Base-by-base conservation (phyloP, 1,139 yeast species). In the Geotrichum histeridarum region DNA sequence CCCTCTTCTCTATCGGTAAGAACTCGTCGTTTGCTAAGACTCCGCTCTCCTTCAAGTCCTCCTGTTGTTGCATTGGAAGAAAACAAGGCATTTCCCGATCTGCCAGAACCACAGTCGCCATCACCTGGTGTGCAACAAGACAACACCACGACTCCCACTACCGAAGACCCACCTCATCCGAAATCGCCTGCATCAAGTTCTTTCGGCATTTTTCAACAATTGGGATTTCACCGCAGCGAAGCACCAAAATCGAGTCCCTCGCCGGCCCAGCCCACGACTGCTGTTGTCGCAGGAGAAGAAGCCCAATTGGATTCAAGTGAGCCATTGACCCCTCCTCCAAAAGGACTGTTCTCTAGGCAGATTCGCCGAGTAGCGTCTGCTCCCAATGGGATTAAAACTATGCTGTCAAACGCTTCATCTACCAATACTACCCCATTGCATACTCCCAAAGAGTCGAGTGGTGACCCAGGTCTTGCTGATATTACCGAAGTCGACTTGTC, bases 281-380 rank as follows among this genome's bases (percentile, higher is more conserved):
- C 38, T 14, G 42, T 18, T 32, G 50, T n/a, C 3, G 18, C 14
- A 9, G 43, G 37, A 27, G 50, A 38, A 30, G 41, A 32, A 5
- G 18, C 44, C n/a, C 37, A n/a, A n/a, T 17, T n/a, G 18, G 39
- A 37, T 12, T 33, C 49, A 31, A 27, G 36, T n/a, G 55, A 42
- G 8, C 54, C 46, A 27, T 22, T 53, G 39, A 50, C 53, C 33
- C 63, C 55, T 32, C 65, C 61, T 46, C 55, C 61, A 7, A 63
- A 58, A 57, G 70, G 74, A 2, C 70, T 77, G 2, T 74, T 81
- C 63, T 84, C 77, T 53, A 72, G 79, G 54, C 81, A 81, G 4
- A 72, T 86, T 32, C 73, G 93, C 58, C 74, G 94, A 55, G 94
- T 86, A 1, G 91, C 94, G 0, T 86, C 94, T 0, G 94, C 94